Evolutionary conservation across 208 protist genomes (phyloP).

Genomic region (Trypanosomatidae sp.): DNA sequence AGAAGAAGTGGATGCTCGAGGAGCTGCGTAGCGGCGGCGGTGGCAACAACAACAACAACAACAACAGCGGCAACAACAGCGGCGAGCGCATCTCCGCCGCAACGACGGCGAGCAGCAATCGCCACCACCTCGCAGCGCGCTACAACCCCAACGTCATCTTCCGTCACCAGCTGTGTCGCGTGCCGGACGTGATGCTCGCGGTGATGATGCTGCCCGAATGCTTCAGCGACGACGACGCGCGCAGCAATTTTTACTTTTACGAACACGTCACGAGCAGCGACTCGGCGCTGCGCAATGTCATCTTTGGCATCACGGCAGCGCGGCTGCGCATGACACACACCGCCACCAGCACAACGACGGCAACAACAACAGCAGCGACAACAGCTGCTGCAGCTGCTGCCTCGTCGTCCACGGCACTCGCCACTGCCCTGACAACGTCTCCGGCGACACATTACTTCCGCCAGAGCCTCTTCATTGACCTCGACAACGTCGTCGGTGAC

Average conservation of each 20-base stretch:
- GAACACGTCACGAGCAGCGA: conserved; percentile 73
- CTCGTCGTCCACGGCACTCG: too few relatives aligned
- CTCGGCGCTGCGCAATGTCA: conserved; percentile 45
- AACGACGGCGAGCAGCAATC: too few relatives aligned
- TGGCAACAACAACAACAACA: not conserved
- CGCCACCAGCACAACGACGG: conserved; percentile 33
- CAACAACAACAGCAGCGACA: too few relatives aligned
- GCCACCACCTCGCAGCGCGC: conserved; percentile 24
- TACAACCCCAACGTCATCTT: conserved; percentile 79
- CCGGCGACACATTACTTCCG: conserved; percentile 20
- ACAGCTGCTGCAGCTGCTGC: too few relatives aligned
- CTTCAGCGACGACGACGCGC: conserved; percentile 68
- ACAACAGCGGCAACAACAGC: not conserved
- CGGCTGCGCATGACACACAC: conserved; percentile 44
- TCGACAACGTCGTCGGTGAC: conserved; percentile 61
- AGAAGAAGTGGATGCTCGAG: conserved; percentile 68
- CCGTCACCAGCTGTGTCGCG: conserved; percentile 71
- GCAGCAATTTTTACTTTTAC: conserved; percentile 79
- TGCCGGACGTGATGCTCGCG: conserved; percentile 75
- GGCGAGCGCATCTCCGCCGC: too few relatives aligned
- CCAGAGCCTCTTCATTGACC: conserved; percentile 44
- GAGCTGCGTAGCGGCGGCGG: conserved; percentile 18
- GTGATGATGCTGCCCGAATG: conserved; percentile 56
- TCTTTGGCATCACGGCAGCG: conserved; percentile 67
- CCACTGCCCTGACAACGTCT: too few relatives aligned